Conservation (phyloP, 768 basidiomycete genomes). For the Suillus brevipes region DNA sequence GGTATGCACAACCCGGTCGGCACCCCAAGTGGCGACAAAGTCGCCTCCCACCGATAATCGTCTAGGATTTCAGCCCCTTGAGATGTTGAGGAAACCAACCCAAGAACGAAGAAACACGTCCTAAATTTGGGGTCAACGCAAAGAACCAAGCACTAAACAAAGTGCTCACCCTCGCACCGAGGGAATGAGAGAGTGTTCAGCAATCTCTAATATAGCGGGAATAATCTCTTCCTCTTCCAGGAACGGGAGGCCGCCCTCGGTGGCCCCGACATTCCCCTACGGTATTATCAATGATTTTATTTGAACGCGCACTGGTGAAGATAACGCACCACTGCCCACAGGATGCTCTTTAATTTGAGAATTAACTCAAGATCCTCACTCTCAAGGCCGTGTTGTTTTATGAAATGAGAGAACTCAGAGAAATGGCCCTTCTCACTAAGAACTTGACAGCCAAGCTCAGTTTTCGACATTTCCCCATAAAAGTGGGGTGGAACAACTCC, state of each 20-base stretch:
- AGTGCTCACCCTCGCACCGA: slow-evolving; percentile 87
- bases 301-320: background rate
- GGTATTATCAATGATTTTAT: slow-evolving; percentile 2
- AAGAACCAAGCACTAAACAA: background rate
- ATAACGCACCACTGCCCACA: slow-evolving; percentile 90
- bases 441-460: slow-evolving; percentile 90
- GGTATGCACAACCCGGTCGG: slow-evolving; percentile 94
- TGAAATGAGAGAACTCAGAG: slow-evolving; percentile 85
- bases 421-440: slow-evolving; percentile 91
- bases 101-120: slow-evolving; percentile 95
- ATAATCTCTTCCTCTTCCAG: slow-evolving; percentile 96
- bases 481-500: slow-evolving; percentile 93
- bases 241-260: slow-evolving; percentile 88
- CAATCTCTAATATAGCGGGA: slow-evolving; percentile 86
- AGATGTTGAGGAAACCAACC: slow-evolving; percentile 86
- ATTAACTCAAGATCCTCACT: slow-evolving; percentile 81
- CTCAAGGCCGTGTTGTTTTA: slow-evolving; percentile 84
- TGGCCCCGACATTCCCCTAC: slow-evolving; percentile 93
- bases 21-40: slow-evolving; percentile 77
- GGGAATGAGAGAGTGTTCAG: slow-evolving; percentile 83
- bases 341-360: slow-evolving; percentile 86
- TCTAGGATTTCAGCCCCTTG: slow-evolving; percentile 93
- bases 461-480: slow-evolving; percentile 97
- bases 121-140: slow-evolving; percentile 42
- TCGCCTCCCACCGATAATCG: slow-evolving; percentile 93